Evolutionary conservation across 345 rosid genomes (phyloP).

Genomic region (Linum lewisii): DNA sequence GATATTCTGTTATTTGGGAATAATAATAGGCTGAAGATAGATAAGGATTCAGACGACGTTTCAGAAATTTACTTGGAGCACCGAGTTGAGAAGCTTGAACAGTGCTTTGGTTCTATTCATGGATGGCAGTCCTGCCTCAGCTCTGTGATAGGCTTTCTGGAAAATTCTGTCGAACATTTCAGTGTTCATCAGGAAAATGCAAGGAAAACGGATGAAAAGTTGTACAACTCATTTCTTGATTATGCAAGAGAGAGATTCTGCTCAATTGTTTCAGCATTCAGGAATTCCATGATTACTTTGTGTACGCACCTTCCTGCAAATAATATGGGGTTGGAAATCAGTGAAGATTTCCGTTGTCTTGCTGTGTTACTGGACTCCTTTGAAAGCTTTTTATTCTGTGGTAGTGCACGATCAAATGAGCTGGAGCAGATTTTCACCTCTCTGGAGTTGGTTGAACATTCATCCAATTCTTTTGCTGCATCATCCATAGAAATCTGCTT

Average conservation of each 20-base stretch:
- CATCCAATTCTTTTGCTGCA: background rate
- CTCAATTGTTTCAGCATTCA: background rate
- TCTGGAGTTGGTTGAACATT: background rate
- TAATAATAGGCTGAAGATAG: background rate
- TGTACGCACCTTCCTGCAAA: background rate
- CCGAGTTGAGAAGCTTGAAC: background rate
- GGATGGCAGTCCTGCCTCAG: background rate
- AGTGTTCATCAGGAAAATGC: background rate
- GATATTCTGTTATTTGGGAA: constrained; percentile 1
- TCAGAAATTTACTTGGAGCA: background rate
- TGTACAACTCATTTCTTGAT: background rate
- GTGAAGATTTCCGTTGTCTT: background rate
- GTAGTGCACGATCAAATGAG: background rate
- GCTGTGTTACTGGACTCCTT: background rate
- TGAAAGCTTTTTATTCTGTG: background rate
- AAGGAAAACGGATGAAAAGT: background rate
- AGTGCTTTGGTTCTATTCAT: background rate
- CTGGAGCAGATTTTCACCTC: background rate
- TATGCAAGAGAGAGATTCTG: background rate
- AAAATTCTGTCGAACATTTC: no score
- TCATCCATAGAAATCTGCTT: constrained; percentile 6
- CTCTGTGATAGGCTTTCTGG: background rate
- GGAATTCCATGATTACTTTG: background rate
- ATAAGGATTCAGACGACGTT: background rate
- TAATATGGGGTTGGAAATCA: background rate